These are phyloP conservation scores for Corchorus olitorius DNA, from an alignment of 345 rosid species.

Conservation along the genomic window DNA sequence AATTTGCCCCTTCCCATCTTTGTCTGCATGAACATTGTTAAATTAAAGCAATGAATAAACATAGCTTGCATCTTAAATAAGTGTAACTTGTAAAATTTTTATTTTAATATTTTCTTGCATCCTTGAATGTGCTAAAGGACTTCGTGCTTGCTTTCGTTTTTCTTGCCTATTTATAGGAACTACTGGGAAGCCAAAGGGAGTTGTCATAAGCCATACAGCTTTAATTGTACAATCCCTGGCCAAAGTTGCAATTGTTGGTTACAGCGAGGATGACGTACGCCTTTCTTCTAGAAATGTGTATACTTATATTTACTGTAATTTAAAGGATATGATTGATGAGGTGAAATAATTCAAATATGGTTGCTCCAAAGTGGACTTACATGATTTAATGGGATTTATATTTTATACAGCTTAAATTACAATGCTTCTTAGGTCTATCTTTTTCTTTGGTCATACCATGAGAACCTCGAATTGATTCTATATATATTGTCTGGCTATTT, in stretches of 20 bases:
- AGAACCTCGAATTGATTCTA: not conserved
- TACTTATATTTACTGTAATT: not conserved
- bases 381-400: not conserved
- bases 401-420: not conserved
- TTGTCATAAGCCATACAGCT: constrained; percentile 70
- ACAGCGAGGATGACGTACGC: constrained; percentile 81
- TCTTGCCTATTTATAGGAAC: constrained; percentile 55
- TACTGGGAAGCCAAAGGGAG: constrained; percentile 90
- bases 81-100: not conserved
- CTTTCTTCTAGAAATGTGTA: constrained; percentile 15
- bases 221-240: constrained; percentile 79
- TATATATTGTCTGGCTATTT: constrained; percentile 15
- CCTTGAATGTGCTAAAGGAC: not conserved
- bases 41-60: not conserved
- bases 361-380: constrained; percentile 7
- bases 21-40: not conserved
- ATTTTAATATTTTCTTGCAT: not conserved
- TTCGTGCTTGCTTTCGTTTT: constrained; percentile 4
- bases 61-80: not conserved
- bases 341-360: not conserved
- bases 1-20: not conserved
- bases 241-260: constrained; percentile 77
- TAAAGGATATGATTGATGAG: not conserved
- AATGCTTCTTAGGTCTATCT: not conserved
- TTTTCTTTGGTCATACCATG: not conserved